Percentiles rank a stretch among this genome's conserved stretches.
Evolutionary conservation across 306 rosid genomes (phyloP).

Genomic region (Cicer judaicum): DNA sequence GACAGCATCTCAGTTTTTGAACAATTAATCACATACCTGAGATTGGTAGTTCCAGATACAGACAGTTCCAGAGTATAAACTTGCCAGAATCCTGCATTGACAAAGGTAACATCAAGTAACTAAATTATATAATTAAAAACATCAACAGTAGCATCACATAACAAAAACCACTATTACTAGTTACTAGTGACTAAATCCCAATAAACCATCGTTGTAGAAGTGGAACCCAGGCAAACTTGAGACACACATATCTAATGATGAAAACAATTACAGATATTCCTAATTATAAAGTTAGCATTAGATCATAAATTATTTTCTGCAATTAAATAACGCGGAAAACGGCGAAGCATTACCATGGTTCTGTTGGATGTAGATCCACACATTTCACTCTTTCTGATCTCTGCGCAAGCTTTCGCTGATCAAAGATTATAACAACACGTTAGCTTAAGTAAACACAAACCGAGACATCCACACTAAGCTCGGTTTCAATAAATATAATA

Average conservation of each 20-base stretch:
- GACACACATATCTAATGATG: constrained; percentile 14
- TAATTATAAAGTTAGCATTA: not conserved
- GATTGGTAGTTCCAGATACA: constrained; percentile 98
- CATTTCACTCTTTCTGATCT: constrained; percentile 88
- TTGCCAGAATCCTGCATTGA: constrained; percentile 81
- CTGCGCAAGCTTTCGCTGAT: constrained; percentile 68
- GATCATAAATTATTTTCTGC: constrained; percentile 31
- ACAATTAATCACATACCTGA: constrained; percentile 62
- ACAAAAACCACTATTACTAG: constrained; percentile 26
- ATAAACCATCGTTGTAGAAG: not conserved
- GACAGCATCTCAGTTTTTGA: constrained; percentile 12
- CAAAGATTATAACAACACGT: constrained; percentile 33
- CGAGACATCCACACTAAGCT: constrained; percentile 25
- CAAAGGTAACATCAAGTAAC: constrained; percentile 37
- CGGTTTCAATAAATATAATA: constrained; percentile 37
- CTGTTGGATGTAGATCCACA: constrained; percentile 99
- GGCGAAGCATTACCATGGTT: constrained; percentile 83
- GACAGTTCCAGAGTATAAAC: constrained; percentile 96
- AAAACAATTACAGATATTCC: constrained; percentile 20
- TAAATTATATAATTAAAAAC: constrained; percentile 6
- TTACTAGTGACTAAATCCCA: constrained; percentile 5
- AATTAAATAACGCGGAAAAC: constrained; percentile 8
- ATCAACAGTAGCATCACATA: constrained; percentile 21
- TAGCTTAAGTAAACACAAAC: constrained; percentile 43
- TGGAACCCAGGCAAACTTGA: constrained; percentile 16